phyloP scores from a whole-genome alignment of 768 basidiomycete species.

The Leccinum disarticulatum region DNA sequence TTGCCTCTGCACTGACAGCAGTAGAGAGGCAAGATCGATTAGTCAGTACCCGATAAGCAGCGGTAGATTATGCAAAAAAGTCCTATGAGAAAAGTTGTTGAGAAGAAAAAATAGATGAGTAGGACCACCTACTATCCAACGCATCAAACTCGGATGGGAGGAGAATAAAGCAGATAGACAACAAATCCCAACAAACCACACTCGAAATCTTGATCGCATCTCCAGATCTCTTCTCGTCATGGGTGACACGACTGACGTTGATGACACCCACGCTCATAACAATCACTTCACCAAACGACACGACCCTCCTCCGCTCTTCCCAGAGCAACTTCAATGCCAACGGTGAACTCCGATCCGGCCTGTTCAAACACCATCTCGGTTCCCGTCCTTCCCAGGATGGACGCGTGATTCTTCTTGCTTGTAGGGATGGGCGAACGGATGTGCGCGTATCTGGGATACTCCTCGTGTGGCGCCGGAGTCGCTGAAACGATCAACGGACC shows the following conservation, averaged over 20 bases:
- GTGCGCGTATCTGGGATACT: slow-evolving; percentile 32
- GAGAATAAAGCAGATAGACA: slow-evolving; percentile 15
- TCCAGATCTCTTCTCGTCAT: slow-evolving; percentile 1
- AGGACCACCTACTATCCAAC: slow-evolving; percentile 11
- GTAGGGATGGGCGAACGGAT: slow-evolving; percentile 19
- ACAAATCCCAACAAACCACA: slow-evolving; percentile 6
- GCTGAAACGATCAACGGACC: slow-evolving; percentile 26
- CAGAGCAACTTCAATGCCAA: slow-evolving; percentile 33
- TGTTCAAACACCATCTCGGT: slow-evolving; percentile 30
- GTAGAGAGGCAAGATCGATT: slow-evolving; percentile 11
- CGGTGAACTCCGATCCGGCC: slow-evolving; percentile 25
- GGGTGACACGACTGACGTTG: not conserved
- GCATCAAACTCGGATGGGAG: not conserved
- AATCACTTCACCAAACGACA: slow-evolving; percentile 30
- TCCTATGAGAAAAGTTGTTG: not conserved
- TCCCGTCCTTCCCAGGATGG: slow-evolving; percentile 12
- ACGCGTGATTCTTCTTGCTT: slow-evolving; percentile 12
- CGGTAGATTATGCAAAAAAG: slow-evolving; percentile 1
- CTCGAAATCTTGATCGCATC: slow-evolving; percentile 8
- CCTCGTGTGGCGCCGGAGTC: slow-evolving; percentile 19
- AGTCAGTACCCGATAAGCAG: slow-evolving; percentile 8
- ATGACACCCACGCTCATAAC: not conserved
- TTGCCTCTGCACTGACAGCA: not conserved
- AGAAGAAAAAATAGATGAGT: not conserved
- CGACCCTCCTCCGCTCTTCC: slow-evolving; percentile 35